phyloP scores from a whole-genome alignment of 345 rosid species.

The Capsella bursapastoris region DNA sequence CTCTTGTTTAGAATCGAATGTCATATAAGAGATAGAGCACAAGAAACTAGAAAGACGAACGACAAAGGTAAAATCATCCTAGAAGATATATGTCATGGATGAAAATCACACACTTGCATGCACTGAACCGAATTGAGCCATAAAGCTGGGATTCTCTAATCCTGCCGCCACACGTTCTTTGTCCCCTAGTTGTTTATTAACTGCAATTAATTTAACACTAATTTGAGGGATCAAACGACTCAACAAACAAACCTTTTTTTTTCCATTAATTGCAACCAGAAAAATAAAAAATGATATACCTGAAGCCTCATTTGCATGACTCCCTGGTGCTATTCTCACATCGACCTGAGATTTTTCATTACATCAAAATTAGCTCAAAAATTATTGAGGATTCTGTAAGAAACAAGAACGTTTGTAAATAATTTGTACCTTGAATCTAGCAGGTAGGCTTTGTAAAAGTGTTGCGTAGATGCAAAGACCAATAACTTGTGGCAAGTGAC shows the following conservation, averaged over 20 bases:
- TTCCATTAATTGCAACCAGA: background rate
- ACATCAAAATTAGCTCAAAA: slow-evolving; percentile 5
- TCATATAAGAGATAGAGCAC: background rate
- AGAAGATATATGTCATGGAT: background rate
- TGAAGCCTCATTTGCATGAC: slow-evolving; percentile 87
- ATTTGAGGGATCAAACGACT: background rate
- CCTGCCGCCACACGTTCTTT: slow-evolving; percentile 87
- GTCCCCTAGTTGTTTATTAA: slow-evolving; percentile 76
- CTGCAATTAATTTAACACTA: slow-evolving; percentile 45
- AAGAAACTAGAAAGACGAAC: background rate
- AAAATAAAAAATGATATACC: slow-evolving; percentile 11
- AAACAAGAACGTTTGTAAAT: background rate
- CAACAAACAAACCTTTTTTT: background rate
- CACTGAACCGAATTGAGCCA: slow-evolving; percentile 64
- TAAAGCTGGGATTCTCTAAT: slow-evolving; percentile 75
- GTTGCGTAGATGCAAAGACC: slow-evolving; percentile 86
- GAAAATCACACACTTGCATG: background rate
- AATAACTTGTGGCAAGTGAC: slow-evolving; percentile 79
- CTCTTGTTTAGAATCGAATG: background rate
- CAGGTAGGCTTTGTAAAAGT: slow-evolving; percentile 80
- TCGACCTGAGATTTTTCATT: slow-evolving; percentile 32
- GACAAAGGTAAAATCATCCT: background rate
- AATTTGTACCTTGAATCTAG: slow-evolving; percentile 73
- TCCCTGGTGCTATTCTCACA: slow-evolving; percentile 86
- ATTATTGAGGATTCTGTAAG: background rate